Evolutionary conservation across 257 asterid genomes (phyloP).

Genomic region (Primulina huaijiensis): DNA sequence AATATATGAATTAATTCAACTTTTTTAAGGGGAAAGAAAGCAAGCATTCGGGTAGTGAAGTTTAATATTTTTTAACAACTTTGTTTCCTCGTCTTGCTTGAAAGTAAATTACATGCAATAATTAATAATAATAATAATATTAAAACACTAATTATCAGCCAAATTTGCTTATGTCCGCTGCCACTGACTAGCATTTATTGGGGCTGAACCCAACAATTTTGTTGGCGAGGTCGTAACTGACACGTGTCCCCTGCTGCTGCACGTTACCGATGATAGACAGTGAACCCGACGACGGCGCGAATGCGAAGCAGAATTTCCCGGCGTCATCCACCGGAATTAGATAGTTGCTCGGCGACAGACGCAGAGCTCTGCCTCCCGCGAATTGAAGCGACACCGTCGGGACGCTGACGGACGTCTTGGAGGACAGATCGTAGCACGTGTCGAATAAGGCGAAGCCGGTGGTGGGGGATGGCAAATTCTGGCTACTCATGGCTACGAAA

Average conservation of each 20-base stretch:
- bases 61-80: too few relatives aligned
- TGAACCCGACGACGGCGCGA: slow-evolving; percentile 53
- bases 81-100: too few relatives aligned
- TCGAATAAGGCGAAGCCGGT: slow-evolving; percentile 53
- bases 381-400: slow-evolving; percentile 66
- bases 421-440: slow-evolving; percentile 66
- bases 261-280: slow-evolving; percentile 72
- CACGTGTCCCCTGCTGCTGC: slow-evolving; percentile 94
- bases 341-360: slow-evolving; percentile 50
- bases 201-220: slow-evolving; percentile 60
- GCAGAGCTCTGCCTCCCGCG: slow-evolving; percentile 42
- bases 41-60: too few relatives aligned
- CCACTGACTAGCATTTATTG: slow-evolving; percentile 51
- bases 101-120: too few relatives aligned
- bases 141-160: too few relatives aligned
- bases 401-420: slow-evolving; percentile 38
- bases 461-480: slow-evolving; percentile 33
- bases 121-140: too few relatives aligned
- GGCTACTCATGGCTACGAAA: slow-evolving; percentile 32
- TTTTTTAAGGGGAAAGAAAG: too few relatives aligned
- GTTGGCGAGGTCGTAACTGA: slow-evolving; percentile 55
- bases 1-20: too few relatives aligned
- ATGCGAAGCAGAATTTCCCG: slow-evolving; percentile 72
- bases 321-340: slow-evolving; percentile 53
- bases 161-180: too few relatives aligned